Conservation (phyloP, 306 rosid genomes). For the Corylus heterophylla region DNA sequence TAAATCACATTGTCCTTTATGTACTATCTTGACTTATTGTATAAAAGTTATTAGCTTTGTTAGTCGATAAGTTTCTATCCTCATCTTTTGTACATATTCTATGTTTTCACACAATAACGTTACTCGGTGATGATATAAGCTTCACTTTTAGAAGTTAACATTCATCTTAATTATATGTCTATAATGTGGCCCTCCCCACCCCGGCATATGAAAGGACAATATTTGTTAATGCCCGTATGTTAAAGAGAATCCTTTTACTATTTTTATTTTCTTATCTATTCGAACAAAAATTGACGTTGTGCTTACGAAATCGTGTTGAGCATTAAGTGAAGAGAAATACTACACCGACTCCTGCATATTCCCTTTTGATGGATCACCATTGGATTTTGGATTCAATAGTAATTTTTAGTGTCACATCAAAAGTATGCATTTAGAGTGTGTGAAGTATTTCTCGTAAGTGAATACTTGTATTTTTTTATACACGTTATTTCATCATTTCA, state of each 20-base stretch:
- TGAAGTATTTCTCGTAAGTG: not conserved
- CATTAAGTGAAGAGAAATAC: not conserved
- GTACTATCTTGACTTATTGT: not conserved
- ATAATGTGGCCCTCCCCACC: not conserved
- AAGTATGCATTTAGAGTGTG: too few relatives aligned
- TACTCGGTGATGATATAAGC: not conserved
- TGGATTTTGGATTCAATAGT: too few relatives aligned
- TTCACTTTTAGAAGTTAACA: not conserved
- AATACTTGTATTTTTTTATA: not conserved
- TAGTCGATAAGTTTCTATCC: not conserved
- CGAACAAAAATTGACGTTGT: not conserved
- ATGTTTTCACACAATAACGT: not conserved
- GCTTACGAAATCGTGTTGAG: not conserved
- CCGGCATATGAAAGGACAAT: not conserved
- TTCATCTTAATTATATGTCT: not conserved
- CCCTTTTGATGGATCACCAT: too few relatives aligned
- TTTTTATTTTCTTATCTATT: too few relatives aligned
- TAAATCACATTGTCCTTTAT: not conserved
- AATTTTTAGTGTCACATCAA: too few relatives aligned
- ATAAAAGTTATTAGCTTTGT: not conserved
- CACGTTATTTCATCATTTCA: not conserved
- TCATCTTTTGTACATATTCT: not conserved
- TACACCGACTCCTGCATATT: too few relatives aligned
- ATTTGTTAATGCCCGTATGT: constrained; percentile 4
- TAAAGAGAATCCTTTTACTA: too few relatives aligned